Evolutionary conservation across 495 filamentous ascomycete genomes (phyloP), one percentile per base, ranked within the genome.

Genomic region (Emericellopsis terricola): DNA sequence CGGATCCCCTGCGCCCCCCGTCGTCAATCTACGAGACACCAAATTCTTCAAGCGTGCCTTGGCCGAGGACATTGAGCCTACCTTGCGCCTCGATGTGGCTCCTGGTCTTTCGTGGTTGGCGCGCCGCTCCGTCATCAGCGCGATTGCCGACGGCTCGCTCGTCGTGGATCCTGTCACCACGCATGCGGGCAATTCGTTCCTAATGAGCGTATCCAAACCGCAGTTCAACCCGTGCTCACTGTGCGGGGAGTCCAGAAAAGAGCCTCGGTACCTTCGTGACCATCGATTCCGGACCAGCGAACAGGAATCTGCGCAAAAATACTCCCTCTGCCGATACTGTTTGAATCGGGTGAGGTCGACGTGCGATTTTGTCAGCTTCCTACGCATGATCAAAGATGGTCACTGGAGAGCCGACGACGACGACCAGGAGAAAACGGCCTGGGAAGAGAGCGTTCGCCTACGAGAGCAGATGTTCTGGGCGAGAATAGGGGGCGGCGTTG

Each of bases 381-480:
- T 97, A 36, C 68, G 87, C 20, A 76, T 93, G 49, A 67, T 94
- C 31, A 78, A 84, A 41, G 86, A 93, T 42, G 91, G 89, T 17
- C 72, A 89, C 42, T 81, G 86, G 69, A 69, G 81, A 24, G 71
- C 71, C 18, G 83, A 94, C 24, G 73, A 67, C 17, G 63, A 71
- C 20, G 80, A 84, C 36, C 78, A 81, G 23, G 73, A 81, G 49
- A 77, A 73, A 41, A 72, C 73, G 21, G 83, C 85, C 3, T 97
- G 89, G 89, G 84, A 93, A 47, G 89, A 96, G 55, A 81, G 81
- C 34, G 75, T 92, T 13, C 71, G 79, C 14, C 56, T 96, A 32
- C 64, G 89, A 29, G 89, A 97, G 49, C 68, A 83, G 40, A 92
- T 94, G 78, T 97, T 97, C 48, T 97, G 89, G 89, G 73, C 78